Evolutionary conservation across 208 protist species (phyloP), one percentile per base, ranked within the genome.

Genomic region (Porcisia deanei): DNA sequence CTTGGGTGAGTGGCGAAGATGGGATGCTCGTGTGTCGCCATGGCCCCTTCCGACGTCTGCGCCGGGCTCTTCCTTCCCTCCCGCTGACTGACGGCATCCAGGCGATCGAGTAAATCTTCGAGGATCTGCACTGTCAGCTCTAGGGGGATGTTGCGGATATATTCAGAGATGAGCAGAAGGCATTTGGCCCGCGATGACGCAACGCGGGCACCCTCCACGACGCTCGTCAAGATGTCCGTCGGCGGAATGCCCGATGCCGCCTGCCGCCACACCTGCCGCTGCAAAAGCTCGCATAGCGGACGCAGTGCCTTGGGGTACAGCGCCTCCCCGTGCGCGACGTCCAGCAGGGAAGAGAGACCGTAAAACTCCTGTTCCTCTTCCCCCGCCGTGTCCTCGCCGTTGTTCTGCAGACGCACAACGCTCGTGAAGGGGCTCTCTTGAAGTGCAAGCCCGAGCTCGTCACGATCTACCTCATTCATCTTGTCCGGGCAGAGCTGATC

Each of bases 391-490:
- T 83, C 76, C 39, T 84, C 83, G 39, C 90, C 86, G 57, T 86
- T 84, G 75, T 84, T 83, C 61, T 75, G 82, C 22, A 96, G 79
- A 39, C 87, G 88, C 67, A 97, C 89, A 5, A 97, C 82, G 71
- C 75, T 92, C 10, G 91, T 96, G 81, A 87, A 92, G 10, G 90
- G 89, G 63, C 83, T 95, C 55, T 83, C 88, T 7, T 39, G 64
- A 8, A 96, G 77, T n/a, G 84, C 87, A 2, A 81, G 81, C 55
- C 85, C 91, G 45, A 96, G 68, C 18, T 78, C 87, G 30, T 97
- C 94, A 59, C 94, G 94, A 74, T 97, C 89, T 22, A 97, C 85
- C 79, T 95, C 91, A 75, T 94, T 93, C 86, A 94, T 88, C 49
- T 90, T 85, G 64, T 95, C 94, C 0, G 91, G 94, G 67, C 85